A percentile compares a stretch with the other conserved stretches of the same genome.
Conservation (phyloP, 2,329 filamentous ascomycete genomes). For the Phyllosticta ampelicida region DNA sequence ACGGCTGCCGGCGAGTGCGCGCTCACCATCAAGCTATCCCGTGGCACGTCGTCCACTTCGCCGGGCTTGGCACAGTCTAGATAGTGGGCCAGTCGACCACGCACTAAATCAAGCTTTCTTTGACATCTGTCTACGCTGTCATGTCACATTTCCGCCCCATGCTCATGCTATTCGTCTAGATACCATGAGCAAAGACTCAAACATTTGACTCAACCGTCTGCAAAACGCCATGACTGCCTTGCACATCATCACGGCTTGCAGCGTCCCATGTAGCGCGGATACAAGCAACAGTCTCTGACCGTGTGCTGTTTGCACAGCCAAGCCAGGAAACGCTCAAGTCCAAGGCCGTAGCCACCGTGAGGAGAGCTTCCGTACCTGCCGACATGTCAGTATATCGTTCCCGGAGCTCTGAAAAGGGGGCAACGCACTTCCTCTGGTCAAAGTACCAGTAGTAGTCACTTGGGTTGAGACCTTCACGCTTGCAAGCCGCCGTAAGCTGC, state of each 20-base stretch:
- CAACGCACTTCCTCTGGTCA: slow-evolving; percentile 79
- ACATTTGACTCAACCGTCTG: background rate
- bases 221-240: background rate
- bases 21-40: background rate
- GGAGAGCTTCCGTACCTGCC: slow-evolving; percentile 76
- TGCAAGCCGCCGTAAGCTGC: slow-evolving; percentile 79
- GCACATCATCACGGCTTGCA: slow-evolving; percentile 53
- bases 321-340: slow-evolving; percentile 69
- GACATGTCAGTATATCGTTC: background rate
- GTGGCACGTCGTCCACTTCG: background rate
- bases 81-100: background rate
- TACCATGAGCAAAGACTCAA: background rate
- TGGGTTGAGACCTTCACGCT: slow-evolving; percentile 74
- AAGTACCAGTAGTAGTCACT: slow-evolving; percentile 97
- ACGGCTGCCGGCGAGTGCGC: background rate
- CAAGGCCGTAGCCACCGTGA: slow-evolving; percentile 87
- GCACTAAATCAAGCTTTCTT: slow-evolving; percentile 8
- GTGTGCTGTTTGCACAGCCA: slow-evolving; percentile 58
- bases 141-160: background rate
- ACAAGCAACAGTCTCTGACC: slow-evolving; percentile 59
- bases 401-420: background rate
- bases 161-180: background rate
- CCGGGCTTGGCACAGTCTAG: background rate
- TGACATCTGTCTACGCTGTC: slow-evolving; percentile 4
- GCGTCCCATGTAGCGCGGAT: slow-evolving; percentile 69